These are phyloP conservation scores for Exophiala mesophila DNA, from an alignment of 2,329 filamentous ascomycete species.

Conservation along the genomic window DNA sequence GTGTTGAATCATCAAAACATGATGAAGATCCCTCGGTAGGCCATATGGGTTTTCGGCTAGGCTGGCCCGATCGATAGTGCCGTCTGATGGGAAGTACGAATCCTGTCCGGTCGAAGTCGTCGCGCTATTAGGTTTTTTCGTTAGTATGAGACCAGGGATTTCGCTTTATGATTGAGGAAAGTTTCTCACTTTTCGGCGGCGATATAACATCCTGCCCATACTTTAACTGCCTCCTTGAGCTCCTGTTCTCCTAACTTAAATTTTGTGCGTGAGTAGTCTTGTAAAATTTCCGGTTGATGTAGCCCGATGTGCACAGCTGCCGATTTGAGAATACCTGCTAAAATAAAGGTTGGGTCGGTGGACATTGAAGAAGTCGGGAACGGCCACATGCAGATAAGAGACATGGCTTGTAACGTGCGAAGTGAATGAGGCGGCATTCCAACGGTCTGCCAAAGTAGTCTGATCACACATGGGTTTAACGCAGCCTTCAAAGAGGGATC, in stretches of 20 bases:
- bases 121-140: neutral
- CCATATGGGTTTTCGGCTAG: neutral
- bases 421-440: slow-evolving; percentile 3
- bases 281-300: slow-evolving; percentile 22
- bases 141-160: neutral
- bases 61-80: slow-evolving; percentile 2
- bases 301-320: slow-evolving; percentile 21
- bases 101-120: slow-evolving; percentile 2
- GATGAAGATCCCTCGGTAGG: neutral
- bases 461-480: slow-evolving; percentile 1
- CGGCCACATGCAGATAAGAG: slow-evolving; percentile 23
- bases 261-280: slow-evolving; percentile 22
- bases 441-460: slow-evolving; percentile 6
- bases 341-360: slow-evolving; percentile 15
- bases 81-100: slow-evolving; percentile 2
- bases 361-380: slow-evolving; percentile 23
- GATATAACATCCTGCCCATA: slow-evolving; percentile 24
- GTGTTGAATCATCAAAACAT: neutral
- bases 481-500: neutral
- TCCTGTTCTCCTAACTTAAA: slow-evolving; percentile 14
- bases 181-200: slow-evolving; percentile 12
- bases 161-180: slow-evolving; percentile 3
- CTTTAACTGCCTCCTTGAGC: slow-evolving; percentile 14
- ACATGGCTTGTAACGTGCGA: slow-evolving; percentile 12
- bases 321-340: slow-evolving; percentile 17